Conservation (phyloP, 371 early-diverging fungal species). For the Entomophthora muscae region DNA sequence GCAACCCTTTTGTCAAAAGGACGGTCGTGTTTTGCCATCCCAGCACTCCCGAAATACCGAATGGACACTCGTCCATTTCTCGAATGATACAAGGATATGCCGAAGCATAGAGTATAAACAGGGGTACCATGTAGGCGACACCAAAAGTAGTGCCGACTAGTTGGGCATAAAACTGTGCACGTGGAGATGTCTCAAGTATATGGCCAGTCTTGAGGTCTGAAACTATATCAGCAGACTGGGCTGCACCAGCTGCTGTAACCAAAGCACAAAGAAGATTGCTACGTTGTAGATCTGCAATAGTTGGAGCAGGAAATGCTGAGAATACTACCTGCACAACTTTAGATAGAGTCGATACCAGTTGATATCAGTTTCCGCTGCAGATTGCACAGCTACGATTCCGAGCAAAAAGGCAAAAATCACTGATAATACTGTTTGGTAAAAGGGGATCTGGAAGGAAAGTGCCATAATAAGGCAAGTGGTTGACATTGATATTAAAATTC, state of each 20-base stretch:
- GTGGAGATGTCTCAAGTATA: slow-evolving; percentile 36
- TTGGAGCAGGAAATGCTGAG: slow-evolving; percentile 36
- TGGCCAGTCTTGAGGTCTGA: slow-evolving; percentile 46
- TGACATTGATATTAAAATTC: slow-evolving; percentile 30
- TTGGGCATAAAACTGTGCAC: slow-evolving; percentile 45
- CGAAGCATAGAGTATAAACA: slow-evolving; percentile 37
- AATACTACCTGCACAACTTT: slow-evolving; percentile 44
- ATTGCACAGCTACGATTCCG: slow-evolving; percentile 46
- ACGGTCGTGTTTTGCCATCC: slow-evolving; percentile 41
- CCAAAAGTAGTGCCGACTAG: slow-evolving; percentile 43
- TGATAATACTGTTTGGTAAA: slow-evolving; percentile 31
- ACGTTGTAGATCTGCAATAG: slow-evolving; percentile 19
- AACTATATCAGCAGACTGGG: slow-evolving; percentile 47
- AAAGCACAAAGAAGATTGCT: slow-evolving; percentile 41
- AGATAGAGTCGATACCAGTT: slow-evolving; percentile 33
- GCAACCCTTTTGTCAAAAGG: slow-evolving; percentile 25
- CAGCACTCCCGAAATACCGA: slow-evolving; percentile 30
- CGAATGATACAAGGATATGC: slow-evolving; percentile 35
- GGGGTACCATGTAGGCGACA: slow-evolving; percentile 29
- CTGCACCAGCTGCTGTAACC: slow-evolving; percentile 34
- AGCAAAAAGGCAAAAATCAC: slow-evolving; percentile 42
- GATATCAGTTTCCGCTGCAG: slow-evolving; percentile 46
- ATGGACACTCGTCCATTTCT: slow-evolving; percentile 20
- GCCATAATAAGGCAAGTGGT: slow-evolving; percentile 39
- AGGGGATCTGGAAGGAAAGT: slow-evolving; percentile 31